phyloP scores from a whole-genome alignment of 176 grass and related monocot genomes.

The Guadua angustifolia region DNA sequence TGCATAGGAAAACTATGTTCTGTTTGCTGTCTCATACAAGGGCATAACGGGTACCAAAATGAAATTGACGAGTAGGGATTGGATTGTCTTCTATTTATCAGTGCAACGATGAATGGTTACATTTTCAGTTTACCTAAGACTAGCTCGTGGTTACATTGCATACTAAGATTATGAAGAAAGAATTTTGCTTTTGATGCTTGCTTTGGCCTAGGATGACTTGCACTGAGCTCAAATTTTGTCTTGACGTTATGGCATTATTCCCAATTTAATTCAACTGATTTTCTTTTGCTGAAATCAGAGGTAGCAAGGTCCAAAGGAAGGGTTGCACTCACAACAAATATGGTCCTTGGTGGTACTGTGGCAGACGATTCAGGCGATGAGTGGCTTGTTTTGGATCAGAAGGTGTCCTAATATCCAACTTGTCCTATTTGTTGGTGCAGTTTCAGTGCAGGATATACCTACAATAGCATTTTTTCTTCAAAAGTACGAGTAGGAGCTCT shows the following conservation, averaged over 20 bases:
- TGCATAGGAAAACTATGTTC: background rate
- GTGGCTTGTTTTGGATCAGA: constrained; percentile 94
- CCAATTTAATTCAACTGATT: background rate
- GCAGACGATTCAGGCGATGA: constrained; percentile 79
- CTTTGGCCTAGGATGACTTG: background rate
- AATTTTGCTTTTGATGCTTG: background rate
- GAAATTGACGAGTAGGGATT: constrained; percentile 1
- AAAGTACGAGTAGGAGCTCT: no score
- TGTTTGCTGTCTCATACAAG: background rate
- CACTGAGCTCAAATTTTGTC: background rate
- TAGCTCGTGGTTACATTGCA: background rate
- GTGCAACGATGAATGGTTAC: constrained; percentile 3
- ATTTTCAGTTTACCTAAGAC: background rate
- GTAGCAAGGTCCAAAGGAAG: constrained; percentile 88
- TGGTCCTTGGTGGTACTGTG: constrained; percentile 93
- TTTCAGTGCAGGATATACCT: constrained; percentile 23
- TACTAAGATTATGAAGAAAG: background rate
- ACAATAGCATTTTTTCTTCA: background rate
- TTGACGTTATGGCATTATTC: background rate
- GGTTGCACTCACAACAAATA: constrained; percentile 91
- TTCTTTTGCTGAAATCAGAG: constrained; percentile 60
- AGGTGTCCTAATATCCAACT: constrained; percentile 50
- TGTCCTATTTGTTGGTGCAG: background rate
- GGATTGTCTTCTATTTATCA: background rate
- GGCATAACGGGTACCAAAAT: background rate